phyloP scores from a whole-genome alignment of 371 early-diverging fungal genomes.

The Umbelopsis sp. region DNA sequence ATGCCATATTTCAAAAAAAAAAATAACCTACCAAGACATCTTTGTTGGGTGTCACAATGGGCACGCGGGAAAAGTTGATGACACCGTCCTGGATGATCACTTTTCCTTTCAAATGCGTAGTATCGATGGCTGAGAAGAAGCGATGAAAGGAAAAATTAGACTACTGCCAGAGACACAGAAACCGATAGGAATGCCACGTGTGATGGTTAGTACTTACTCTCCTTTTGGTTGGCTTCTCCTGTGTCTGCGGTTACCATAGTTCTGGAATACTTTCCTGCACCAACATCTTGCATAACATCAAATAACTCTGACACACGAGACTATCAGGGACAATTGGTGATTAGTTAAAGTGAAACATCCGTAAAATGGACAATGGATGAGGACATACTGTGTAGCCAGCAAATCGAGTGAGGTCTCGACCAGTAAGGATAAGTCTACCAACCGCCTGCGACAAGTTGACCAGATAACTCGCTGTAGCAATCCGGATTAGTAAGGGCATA shows the following conservation, averaged over 20 bases:
- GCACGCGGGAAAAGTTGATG: constrained; percentile 87
- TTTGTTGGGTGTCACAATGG: constrained; percentile 92
- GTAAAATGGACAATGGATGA: not conserved
- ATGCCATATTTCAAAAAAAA: not conserved
- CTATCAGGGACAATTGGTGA: constrained; percentile 25
- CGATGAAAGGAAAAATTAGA: too few species aligned
- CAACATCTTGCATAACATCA: constrained; percentile 73
- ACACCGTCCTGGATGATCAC: constrained; percentile 66
- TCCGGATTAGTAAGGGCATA: too few species aligned
- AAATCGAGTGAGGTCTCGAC: constrained; percentile 82
- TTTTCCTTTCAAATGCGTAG: constrained; percentile 61
- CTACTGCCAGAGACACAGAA: too few species aligned
- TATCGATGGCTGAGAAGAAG: constrained; percentile 39
- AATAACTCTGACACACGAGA: constrained; percentile 80
- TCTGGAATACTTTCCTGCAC: constrained; percentile 65
- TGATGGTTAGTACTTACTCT: constrained; percentile 23
- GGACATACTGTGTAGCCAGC: constrained; percentile 65
- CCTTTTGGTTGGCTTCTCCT: constrained; percentile 34
- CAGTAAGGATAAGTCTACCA: constrained; percentile 80
- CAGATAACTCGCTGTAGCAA: constrained; percentile 69
- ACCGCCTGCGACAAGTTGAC: constrained; percentile 88
- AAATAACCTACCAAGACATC: constrained; percentile 74
- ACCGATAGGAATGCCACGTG: too few species aligned
- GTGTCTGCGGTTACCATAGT: constrained; percentile 61
- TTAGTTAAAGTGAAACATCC: not conserved